These are phyloP conservation scores for Sclerotinia nivalis DNA, from an alignment of 2,329 filamentous ascomycete species.

Conservation along the genomic window DNA sequence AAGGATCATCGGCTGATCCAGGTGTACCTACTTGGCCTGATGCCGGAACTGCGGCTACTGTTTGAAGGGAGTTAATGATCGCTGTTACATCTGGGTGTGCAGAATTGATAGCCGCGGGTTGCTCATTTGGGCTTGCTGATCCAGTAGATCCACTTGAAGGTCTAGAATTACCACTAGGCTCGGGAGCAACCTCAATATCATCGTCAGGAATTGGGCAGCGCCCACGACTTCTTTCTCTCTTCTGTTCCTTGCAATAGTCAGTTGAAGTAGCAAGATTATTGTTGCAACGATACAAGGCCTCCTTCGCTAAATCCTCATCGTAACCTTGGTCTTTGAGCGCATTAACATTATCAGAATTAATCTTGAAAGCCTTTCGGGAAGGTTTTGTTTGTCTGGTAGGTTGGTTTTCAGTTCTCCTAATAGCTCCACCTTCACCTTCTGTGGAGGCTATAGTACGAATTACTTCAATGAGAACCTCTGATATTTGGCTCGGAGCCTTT, in stretches of 20 bases:
- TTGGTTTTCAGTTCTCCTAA: constrained; percentile 59
- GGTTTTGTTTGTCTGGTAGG: constrained; percentile 45
- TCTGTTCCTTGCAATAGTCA: constrained; percentile 74
- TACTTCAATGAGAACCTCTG: constrained; percentile 80
- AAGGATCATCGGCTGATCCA: constrained; percentile 8
- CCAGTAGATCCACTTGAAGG: constrained; percentile 33
- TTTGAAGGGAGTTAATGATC: constrained; percentile 30
- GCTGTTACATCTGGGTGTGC: constrained; percentile 21
- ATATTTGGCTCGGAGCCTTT: constrained; percentile 72
- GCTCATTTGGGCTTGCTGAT: constrained; percentile 38
- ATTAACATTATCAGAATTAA: constrained; percentile 51
- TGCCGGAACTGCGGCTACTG: constrained; percentile 19
- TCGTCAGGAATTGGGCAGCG: constrained; percentile 67
- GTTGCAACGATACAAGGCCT: constrained; percentile 82
- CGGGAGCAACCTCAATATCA: constrained; percentile 50
- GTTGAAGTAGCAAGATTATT: constrained; percentile 60
- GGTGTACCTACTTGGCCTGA: constrained; percentile 8
- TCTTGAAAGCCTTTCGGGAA: constrained; percentile 51
- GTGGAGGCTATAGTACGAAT: constrained; percentile 74
- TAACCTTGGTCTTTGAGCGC: constrained; percentile 48
- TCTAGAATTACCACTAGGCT: constrained; percentile 28
- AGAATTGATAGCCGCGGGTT: constrained; percentile 31
- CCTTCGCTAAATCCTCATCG: constrained; percentile 65
- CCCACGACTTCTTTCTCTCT: constrained; percentile 58
- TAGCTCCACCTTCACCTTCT: constrained; percentile 71